A percentile compares a stretch with the other conserved stretches of the same genome.
Evolutionary conservation across 768 basidiomycete species (phyloP).

Genomic region (Collybia sp.): DNA sequence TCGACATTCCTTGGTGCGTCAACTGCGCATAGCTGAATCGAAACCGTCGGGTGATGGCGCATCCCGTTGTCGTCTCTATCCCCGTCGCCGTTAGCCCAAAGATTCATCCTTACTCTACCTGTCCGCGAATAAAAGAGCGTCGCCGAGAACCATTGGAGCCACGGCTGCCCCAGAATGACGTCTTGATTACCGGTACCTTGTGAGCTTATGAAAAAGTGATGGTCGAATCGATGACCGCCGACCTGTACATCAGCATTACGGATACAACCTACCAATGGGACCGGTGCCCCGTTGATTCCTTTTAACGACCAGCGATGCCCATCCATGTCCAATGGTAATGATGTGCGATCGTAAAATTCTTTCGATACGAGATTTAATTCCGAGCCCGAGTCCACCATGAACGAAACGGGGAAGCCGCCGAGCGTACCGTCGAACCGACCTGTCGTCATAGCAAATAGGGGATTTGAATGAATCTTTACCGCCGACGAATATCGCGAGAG

Average conservation of each 20-base stretch:
- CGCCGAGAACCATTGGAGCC: conserved; percentile 16
- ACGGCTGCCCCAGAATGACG: conserved; percentile 18
- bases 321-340: conserved; percentile 12
- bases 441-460: conserved; percentile 8
- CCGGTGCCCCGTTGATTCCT: conserved; percentile 15
- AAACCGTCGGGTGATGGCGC: conserved; percentile 2
- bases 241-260: conserved; percentile 11
- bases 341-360: conserved; percentile 1
- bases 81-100: conserved; percentile 14
- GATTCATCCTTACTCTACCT: conserved; percentile 8
- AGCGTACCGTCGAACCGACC: conserved; percentile 4
- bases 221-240: conserved; percentile 14
- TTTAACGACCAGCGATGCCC: conserved; percentile 18
- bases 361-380: conserved; percentile 3
- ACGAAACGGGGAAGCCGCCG: background rate
- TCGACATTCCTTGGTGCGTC: conserved; percentile 1
- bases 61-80: background rate
- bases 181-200: conserved; percentile 8
- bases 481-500: conserved; percentile 5
- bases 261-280: conserved; percentile 10
- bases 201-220: conserved; percentile 18
- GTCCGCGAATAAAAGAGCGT: conserved; percentile 5
- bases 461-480: background rate
- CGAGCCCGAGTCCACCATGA: conserved; percentile 7
- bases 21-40: conserved; percentile 2